Evolutionary conservation across 179 eudicot species (phyloP), one percentile per base, ranked within the genome.

Genomic region (Nepenthes alata): DNA sequence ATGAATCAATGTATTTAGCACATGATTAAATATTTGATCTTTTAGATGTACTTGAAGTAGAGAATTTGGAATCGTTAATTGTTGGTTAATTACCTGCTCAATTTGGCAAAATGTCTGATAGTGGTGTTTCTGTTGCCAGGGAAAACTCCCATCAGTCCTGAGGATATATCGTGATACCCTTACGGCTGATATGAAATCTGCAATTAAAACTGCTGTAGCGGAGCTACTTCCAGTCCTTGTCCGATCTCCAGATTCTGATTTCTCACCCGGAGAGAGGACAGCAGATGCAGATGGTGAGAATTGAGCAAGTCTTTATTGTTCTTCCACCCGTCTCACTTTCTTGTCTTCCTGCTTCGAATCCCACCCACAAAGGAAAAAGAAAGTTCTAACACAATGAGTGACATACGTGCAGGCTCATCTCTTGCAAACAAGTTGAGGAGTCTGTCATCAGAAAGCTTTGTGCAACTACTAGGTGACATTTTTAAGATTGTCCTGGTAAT

Each of bases 91-190:
- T 55, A 25, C 51, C 58, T 68, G 11, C 35, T 7, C 35, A 60
- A 47, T 56, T 44, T 50, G 34, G 51, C 52, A 36, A 53, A 51
- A 6, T 75, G 59, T 58, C 64, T 71, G 53, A 60, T 50, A 57
- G 60, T 35, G 48, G 59, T 57, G 50, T 35, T 44, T 25, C 57
- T 34, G 8, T 50, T 79, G 70, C 59, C 86, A 94, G 99, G 99
- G 91, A 45, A 94, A 87, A 78, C 83, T 94, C 41, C 99, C 97
- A 49, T 83, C 82, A 25, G 95, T 91, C 44, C 74, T 94, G 86
- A 87, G 99, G 74, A 68, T 87, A 61, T 94, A 94, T 64, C 86
- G 97, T 72, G 99, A 94, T 65, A 84, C 95, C 11, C 89, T 90
- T 58, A 86, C 95, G 56, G 86, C 85, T 74, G 96, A 90, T 67